A percentile compares a stretch with the other conserved stretches of the same genome.
Evolutionary conservation across 2,329 filamentous ascomycete species (phyloP).

Genomic region (Rutstroemia sp.): DNA sequence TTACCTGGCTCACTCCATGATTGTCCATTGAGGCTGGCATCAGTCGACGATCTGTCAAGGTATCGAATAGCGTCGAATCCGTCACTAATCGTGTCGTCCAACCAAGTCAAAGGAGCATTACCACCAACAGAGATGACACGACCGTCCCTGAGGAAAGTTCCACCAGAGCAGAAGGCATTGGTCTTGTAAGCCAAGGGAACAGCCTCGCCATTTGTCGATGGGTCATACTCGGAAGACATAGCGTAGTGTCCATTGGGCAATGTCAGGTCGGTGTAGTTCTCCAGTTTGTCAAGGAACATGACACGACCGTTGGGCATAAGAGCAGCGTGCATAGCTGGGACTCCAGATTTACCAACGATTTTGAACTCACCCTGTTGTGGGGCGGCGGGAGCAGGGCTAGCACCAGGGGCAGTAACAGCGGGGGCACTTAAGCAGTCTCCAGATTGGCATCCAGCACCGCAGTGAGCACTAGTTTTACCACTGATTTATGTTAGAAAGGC

Average conservation of each 20-base stretch:
- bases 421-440: slow-evolving; percentile 41
- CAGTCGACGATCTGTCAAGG: slow-evolving; percentile 40
- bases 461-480: slow-evolving; percentile 39
- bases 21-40: slow-evolving; percentile 39
- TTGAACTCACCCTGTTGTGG: slow-evolving; percentile 39
- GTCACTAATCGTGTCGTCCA: slow-evolving; percentile 51
- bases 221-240: slow-evolving; percentile 54
- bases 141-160: slow-evolving; percentile 50
- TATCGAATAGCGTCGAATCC: slow-evolving; percentile 52
- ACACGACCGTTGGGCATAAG: slow-evolving; percentile 52
- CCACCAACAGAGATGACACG: slow-evolving; percentile 48
- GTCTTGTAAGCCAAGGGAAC: slow-evolving; percentile 44
- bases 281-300: slow-evolving; percentile 55
- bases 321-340: slow-evolving; percentile 56
- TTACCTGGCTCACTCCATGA: slow-evolving; percentile 49
- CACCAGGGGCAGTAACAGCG: slow-evolving; percentile 26
- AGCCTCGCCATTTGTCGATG: slow-evolving; percentile 36
- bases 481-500: slow-evolving; percentile 19
- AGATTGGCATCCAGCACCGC: slow-evolving; percentile 49
- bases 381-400: slow-evolving; percentile 36
- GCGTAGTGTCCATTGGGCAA: slow-evolving; percentile 48
- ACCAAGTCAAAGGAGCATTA: slow-evolving; percentile 45
- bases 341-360: slow-evolving; percentile 47
- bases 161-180: slow-evolving; percentile 55
- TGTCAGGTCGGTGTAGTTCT: slow-evolving; percentile 52